Percentiles rank a stretch among this genome's conserved stretches.
These are phyloP conservation scores for Shiraia sp. DNA, from an alignment of 2,329 filamentous ascomycete genomes.

Conservation along the genomic window DNA sequence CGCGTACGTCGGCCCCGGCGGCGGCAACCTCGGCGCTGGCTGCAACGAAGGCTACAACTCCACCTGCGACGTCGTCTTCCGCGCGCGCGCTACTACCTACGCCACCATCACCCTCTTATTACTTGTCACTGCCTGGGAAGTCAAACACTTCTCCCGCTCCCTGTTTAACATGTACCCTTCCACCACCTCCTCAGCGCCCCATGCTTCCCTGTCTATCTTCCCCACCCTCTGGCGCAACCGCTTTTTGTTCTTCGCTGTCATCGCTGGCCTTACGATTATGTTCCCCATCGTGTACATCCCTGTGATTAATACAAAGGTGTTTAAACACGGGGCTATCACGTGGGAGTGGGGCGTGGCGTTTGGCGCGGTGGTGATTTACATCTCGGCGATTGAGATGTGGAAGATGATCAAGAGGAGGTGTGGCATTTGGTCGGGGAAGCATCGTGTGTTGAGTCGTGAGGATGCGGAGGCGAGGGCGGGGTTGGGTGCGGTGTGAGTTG, in stretches of 20 bases:
- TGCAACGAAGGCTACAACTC: conserved; percentile 52
- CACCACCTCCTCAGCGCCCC: conserved; percentile 22
- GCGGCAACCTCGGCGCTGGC: conserved; percentile 48
- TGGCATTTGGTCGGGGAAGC: conserved; percentile 40
- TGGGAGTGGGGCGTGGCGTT: conserved; percentile 55
- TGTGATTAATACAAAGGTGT: conserved; percentile 50
- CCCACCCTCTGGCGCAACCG: conserved; percentile 47
- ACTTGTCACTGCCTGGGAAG: conserved; percentile 54
- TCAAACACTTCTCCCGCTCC: conserved; percentile 50
- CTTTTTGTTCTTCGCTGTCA: conserved; percentile 51
- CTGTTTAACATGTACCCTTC: conserved; percentile 52
- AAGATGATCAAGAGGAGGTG: conserved; percentile 49
- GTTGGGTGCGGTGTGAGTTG: too few species aligned
- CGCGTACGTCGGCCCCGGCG: conserved; percentile 47
- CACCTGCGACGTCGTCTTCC: conserved; percentile 49
- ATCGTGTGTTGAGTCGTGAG: conserved; percentile 33
- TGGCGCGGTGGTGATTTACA: conserved; percentile 46
- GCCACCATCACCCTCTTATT: conserved; percentile 50
- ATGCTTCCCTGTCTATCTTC: conserved; percentile 41
- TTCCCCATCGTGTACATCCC: conserved; percentile 54
- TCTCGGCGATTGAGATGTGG: conserved; percentile 50
- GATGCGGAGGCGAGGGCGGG: conserved; percentile 44
- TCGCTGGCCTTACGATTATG: conserved; percentile 46
- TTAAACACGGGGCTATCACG: conserved; percentile 48
- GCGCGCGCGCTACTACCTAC: conserved; percentile 52